Base-by-base conservation (phyloP, 495 filamentous ascomycete genomes). In the Staphylotrichum longicolle region DNA sequence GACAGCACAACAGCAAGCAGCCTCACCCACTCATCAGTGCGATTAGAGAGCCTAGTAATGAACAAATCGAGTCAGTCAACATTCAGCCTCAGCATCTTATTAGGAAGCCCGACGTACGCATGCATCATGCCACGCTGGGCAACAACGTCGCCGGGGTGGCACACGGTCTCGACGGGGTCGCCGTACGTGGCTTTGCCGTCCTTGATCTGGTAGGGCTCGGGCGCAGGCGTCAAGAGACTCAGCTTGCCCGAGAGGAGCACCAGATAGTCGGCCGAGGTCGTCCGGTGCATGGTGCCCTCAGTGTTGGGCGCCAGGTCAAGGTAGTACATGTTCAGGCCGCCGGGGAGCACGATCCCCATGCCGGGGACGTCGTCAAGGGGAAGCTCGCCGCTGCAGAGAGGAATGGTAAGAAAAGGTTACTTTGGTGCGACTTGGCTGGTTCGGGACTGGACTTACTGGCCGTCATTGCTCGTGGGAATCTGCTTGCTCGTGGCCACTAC, bases 281-380 rank as follows among this genome's bases (percentile, higher is more conserved):
- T 54, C 8, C 51, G 51, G 51, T 54, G 51, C 51, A 54, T 54
- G 2, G 37, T 41, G 37, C 51, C 51, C 37, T 54, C 51, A n/a
- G 51, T 54, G 34, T 41, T 39, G 35, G 51, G 51, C 37, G 51
- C 51, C 51, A 54, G 14, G 37, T 54, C 51, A 4, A 54, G 14
- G 51, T 54, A 54, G 51, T 54, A 54, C 51, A 54, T 39, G 51
- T 54, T 40, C 37, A 54, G 51, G 35, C 51, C 51, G 34, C 51
- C 51, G 14, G 35, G 51, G 7, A 54, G 34, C 35, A 54, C 51
- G 51, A 54, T 54, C 6, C 51, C 51, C 51, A 54, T 54, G 35
- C 51, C 51, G 4, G 51, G 51, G 34, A 41, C 51, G 35, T 20
- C n/a, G 51, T 54, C 51, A 7, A 54, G 51, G 34, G 51, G 51